Evolutionary conservation across 73 alveolate species (phyloP).

Genomic region (Tetrahymena borealis): DNA sequence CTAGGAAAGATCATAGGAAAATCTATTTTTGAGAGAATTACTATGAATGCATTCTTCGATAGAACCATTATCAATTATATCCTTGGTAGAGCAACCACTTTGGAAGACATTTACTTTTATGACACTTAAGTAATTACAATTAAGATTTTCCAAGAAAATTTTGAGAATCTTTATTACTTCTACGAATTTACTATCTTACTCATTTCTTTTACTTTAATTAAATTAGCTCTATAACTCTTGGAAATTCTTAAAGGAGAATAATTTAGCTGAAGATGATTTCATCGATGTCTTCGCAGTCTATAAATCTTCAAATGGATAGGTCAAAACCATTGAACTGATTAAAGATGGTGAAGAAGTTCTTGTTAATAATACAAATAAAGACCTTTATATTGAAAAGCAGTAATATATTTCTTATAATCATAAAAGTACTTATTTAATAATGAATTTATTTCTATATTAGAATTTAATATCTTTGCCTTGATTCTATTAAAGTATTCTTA

Average conservation of each 20-base stretch:
- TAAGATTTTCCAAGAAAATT: not conserved
- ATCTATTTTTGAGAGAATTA: constrained; percentile 74
- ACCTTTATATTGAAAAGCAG: not conserved
- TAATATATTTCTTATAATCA: too few relatives aligned
- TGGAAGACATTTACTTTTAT: constrained; percentile 33
- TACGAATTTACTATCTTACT: not conserved
- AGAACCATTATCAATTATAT: constrained; percentile 47
- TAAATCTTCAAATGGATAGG: not conserved
- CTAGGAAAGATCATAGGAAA: constrained; percentile 74
- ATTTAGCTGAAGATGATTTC: constrained; percentile 7
- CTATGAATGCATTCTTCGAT: constrained; percentile 48
- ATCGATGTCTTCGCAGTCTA: constrained; percentile 23
- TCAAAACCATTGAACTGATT: constrained; percentile 35
- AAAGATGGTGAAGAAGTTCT: constrained; percentile 37
- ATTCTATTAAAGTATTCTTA: constrained; percentile 35
- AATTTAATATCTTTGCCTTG: constrained; percentile 47
- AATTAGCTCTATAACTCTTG: constrained; percentile 30
- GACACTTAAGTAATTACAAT: constrained; percentile 27
- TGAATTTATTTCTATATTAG: constrained; percentile 3
- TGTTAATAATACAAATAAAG: constrained; percentile 13
- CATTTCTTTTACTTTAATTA: not conserved
- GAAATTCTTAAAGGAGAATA: constrained; percentile 13
- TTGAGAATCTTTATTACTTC: constrained; percentile 15
- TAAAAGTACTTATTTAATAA: constrained; percentile 12
- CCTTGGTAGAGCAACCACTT: constrained; percentile 5